These are phyloP conservation scores for Aspergillus jensenii DNA, from an alignment of 2,329 filamentous ascomycete species.

Conservation along the genomic window DNA sequence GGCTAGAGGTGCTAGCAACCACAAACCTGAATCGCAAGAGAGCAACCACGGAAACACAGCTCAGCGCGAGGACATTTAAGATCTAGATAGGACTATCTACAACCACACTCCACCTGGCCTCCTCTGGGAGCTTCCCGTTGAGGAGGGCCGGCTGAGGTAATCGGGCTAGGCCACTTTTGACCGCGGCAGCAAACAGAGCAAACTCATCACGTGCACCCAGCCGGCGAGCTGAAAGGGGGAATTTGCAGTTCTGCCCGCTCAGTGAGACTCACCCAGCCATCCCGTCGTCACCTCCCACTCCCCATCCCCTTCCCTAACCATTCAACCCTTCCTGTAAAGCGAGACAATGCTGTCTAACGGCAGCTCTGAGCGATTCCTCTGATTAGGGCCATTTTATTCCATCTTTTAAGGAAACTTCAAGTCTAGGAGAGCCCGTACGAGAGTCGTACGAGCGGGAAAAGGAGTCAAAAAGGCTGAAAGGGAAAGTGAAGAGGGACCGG, in stretches of 20 bases:
- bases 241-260: too few species aligned
- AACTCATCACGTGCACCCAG: conserved; percentile 22
- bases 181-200: conserved; percentile 22
- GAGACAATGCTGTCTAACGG: conserved; percentile 36
- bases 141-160: conserved; percentile 28
- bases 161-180: background rate
- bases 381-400: conserved; percentile 33
- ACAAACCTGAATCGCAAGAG: background rate
- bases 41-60: background rate
- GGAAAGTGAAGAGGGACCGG: conserved; percentile 5
- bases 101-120: conserved; percentile 31
- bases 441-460: conserved; percentile 9
- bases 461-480: conserved; percentile 8
- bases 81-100: conserved; percentile 3
- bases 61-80: background rate
- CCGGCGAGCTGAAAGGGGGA: too few species aligned
- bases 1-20: background rate
- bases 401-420: conserved; percentile 30
- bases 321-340: conserved; percentile 38
- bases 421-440: conserved; percentile 20
- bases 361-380: conserved; percentile 34
- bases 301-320: conserved; percentile 14
- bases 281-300: conserved; percentile 18
- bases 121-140: conserved; percentile 20
- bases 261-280: conserved; percentile 10